Evolutionary conservation across 129 eudicot genomes (phyloP).

Genomic region (Artemisia annua): DNA sequence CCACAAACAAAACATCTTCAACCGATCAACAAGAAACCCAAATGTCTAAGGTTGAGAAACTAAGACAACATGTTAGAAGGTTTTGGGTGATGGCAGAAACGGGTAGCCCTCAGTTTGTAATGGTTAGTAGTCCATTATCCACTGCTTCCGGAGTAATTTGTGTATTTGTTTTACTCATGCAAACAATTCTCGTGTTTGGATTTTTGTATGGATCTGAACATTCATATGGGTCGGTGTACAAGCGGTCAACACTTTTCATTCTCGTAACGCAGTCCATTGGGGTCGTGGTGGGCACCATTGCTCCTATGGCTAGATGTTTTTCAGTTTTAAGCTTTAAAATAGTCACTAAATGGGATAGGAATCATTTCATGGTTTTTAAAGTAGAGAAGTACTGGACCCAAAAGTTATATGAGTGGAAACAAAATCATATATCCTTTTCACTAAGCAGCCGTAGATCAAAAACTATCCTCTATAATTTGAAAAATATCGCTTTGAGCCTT

Average conservation of each 20-base stretch:
- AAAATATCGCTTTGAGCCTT: background rate
- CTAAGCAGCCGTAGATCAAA: background rate
- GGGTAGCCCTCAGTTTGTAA: slow-evolving; percentile 17
- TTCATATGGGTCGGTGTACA: background rate
- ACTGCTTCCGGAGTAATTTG: slow-evolving; percentile 17
- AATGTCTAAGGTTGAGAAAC: background rate
- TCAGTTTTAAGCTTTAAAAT: slow-evolving; percentile 1
- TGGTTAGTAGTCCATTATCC: slow-evolving; percentile 20
- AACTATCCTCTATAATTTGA: background rate
- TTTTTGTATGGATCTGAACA: background rate
- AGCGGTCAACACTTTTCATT: slow-evolving; percentile 1
- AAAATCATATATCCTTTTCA: slow-evolving; percentile 6
- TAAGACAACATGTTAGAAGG: slow-evolving; percentile 17
- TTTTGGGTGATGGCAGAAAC: slow-evolving; percentile 21
- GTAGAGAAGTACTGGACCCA: slow-evolving; percentile 27
- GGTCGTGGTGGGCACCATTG: slow-evolving; percentile 3
- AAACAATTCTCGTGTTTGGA: background rate
- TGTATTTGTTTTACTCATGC: background rate
- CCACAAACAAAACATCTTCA: slow-evolving; percentile 9
- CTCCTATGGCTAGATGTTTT: background rate
- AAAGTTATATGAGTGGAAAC: slow-evolving; percentile 18
- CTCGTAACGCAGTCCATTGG: background rate
- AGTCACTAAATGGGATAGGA: background rate
- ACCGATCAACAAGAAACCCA: background rate
- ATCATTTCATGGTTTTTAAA: background rate